Conservation (phyloP, 106 monocot species). For the Xerophyta viscosa region DNA sequence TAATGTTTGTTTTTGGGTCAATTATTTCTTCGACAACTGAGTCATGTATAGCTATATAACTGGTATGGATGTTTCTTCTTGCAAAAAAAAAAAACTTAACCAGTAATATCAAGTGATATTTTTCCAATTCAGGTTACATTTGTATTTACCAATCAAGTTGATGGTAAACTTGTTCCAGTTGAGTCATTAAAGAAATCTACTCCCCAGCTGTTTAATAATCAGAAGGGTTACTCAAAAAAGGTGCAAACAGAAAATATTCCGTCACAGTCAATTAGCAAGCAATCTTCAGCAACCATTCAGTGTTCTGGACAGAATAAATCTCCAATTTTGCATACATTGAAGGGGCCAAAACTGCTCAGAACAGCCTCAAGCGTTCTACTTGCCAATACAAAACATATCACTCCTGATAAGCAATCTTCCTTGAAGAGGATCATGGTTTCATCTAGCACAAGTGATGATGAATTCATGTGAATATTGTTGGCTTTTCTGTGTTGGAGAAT, state of each 20-base stretch:
- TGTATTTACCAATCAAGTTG: slow-evolving; percentile 96
- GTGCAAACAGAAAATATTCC: slow-evolving; percentile 1
- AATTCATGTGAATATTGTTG: slow-evolving; percentile 11
- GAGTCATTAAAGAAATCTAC: slow-evolving; percentile 43
- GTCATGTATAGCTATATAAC: too few relatives aligned
- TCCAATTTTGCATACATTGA: slow-evolving; percentile 4
- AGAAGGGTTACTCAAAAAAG: neutral
- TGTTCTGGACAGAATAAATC: slow-evolving; percentile 10
- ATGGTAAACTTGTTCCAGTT: slow-evolving; percentile 85
- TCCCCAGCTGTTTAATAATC: neutral
- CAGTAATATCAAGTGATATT: neutral
- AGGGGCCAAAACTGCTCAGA: slow-evolving; percentile 19
- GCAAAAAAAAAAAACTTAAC: too few relatives aligned
- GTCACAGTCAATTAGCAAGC: neutral
- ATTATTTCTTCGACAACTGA: too few relatives aligned
- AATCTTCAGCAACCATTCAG: slow-evolving; percentile 1
- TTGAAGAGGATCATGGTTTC: slow-evolving; percentile 15
- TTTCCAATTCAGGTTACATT: slow-evolving; percentile 59
- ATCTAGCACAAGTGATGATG: slow-evolving; percentile 44
- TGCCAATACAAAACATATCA: slow-evolving; percentile 16
- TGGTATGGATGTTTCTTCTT: too few relatives aligned
- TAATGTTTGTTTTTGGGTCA: too few relatives aligned
- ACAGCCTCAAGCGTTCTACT: slow-evolving; percentile 10
- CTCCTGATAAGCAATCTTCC: slow-evolving; percentile 17
- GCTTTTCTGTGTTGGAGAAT: neutral